phyloP scores from a whole-genome alignment of 495 filamentous ascomycete species.

The Lasiosphaeria miniovina region DNA sequence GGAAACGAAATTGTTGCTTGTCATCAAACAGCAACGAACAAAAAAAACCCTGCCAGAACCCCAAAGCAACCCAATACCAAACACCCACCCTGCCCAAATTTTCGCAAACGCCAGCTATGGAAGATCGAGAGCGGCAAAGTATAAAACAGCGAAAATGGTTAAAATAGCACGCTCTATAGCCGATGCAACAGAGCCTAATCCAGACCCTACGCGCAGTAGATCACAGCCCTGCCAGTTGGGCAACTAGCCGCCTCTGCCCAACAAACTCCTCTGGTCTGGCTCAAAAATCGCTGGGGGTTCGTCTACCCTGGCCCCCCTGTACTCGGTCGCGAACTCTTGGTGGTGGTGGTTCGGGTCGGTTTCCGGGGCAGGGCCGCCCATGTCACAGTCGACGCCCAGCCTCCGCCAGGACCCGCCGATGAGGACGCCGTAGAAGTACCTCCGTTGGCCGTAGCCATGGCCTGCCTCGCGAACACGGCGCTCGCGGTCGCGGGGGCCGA shows the following conservation, averaged over 20 bases:
- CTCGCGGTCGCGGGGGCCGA: conserved; percentile 20
- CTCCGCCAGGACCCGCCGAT: conserved; percentile 15
- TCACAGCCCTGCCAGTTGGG: neutral
- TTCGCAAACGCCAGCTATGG: no score
- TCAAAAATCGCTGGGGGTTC: conserved; percentile 10
- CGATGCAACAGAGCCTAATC: neutral
- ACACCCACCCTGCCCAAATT: no score
- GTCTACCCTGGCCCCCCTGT: conserved; percentile 7
- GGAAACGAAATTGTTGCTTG: no score
- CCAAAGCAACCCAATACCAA: no score
- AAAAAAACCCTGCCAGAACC: no score
- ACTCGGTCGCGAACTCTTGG: neutral
- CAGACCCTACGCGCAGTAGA: no score
- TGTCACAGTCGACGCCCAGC: conserved; percentile 28
- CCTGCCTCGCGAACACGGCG: conserved; percentile 18
- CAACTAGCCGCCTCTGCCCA: neutral
- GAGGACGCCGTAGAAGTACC: conserved; percentile 34
- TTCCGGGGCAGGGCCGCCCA: neutral
- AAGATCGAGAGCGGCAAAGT: no score
- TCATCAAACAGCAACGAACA: no score
- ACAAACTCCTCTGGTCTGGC: neutral
- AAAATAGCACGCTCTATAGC: neutral
- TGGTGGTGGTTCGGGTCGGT: no score
- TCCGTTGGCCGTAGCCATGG: neutral
- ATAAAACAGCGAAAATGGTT: no score